Conservation (phyloP, 2,329 filamentous ascomycete species). For the Oidium heveae region DNA sequence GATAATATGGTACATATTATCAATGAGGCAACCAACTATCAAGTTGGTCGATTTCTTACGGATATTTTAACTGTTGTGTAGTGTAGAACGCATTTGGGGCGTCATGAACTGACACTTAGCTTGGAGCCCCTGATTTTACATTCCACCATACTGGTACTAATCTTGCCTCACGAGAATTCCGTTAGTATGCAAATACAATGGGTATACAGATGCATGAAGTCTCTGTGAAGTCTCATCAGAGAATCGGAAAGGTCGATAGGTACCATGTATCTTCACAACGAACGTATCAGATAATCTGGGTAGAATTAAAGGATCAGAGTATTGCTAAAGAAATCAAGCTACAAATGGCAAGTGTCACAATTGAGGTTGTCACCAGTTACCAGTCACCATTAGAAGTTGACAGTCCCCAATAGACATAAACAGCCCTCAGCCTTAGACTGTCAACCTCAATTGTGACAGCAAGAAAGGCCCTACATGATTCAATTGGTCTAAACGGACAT, state of each 20-base stretch:
- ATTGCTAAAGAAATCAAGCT: neutral
- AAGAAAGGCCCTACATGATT: constrained; percentile 1
- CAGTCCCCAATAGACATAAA: too few relatives aligned
- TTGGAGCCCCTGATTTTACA: constrained; percentile 1
- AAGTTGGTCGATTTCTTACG: constrained; percentile 1
- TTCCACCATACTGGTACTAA: constrained; percentile 1
- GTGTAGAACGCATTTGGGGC: neutral
- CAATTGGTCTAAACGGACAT: neutral
- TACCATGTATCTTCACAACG: neutral
- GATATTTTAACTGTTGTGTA: neutral
- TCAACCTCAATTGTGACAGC: too few relatives aligned
- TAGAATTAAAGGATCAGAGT: neutral
- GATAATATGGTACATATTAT: neutral
- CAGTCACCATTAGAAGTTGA: too few relatives aligned
- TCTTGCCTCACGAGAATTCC: constrained; percentile 2
- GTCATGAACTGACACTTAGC: constrained; percentile 2
- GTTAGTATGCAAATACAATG: neutral
- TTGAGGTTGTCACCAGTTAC: too few relatives aligned
- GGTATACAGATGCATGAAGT: neutral
- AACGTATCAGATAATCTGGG: neutral
- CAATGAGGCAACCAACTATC: constrained; percentile 1
- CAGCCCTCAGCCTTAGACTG: too few relatives aligned
- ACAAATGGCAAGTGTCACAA: neutral
- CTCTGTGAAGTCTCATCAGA: neutral
- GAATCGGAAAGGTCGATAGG: constrained; percentile 1